These are phyloP conservation scores for Neonothopanus nambi DNA, from an alignment of 1,284 basidiomycete genomes.

Conservation along the genomic window DNA sequence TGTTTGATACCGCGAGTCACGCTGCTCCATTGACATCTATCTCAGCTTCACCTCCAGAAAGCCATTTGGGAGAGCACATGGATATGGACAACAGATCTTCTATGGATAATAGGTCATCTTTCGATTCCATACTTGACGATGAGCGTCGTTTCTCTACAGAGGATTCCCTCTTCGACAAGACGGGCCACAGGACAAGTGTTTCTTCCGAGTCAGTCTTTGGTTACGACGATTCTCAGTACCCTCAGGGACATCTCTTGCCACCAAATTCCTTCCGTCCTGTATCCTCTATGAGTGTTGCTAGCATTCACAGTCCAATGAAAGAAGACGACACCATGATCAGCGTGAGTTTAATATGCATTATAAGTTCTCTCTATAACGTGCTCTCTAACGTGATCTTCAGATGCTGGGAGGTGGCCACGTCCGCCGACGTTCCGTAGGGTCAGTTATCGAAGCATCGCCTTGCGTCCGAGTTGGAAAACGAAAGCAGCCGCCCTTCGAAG, in stretches of 20 bases:
- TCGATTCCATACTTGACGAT: slow-evolving; percentile 65
- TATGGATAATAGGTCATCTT: slow-evolving; percentile 37
- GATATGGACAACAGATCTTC: not conserved
- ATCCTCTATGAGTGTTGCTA: slow-evolving; percentile 59
- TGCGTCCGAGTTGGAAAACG: slow-evolving; percentile 65
- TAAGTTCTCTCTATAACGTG: not conserved
- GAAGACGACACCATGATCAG: slow-evolving; percentile 82
- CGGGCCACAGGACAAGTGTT: slow-evolving; percentile 48
- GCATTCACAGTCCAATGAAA: slow-evolving; percentile 49
- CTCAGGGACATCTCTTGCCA: slow-evolving; percentile 34
- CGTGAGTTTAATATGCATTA: slow-evolving; percentile 40
- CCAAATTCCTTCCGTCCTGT: slow-evolving; percentile 58
- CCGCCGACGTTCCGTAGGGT: slow-evolving; percentile 64
- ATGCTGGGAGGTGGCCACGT: slow-evolving; percentile 78
- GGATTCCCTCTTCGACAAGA: slow-evolving; percentile 71
- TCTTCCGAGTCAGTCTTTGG: slow-evolving; percentile 71
- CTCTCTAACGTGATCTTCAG: slow-evolving; percentile 35
- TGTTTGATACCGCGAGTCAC: slow-evolving; percentile 71
- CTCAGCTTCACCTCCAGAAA: slow-evolving; percentile 63
- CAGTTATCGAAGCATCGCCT: slow-evolving; percentile 69
- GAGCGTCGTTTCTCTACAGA: slow-evolving; percentile 40
- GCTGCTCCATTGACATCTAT: slow-evolving; percentile 65
- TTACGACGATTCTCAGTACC: slow-evolving; percentile 38
- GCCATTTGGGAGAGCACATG: slow-evolving; percentile 22
- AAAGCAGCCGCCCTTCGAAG: slow-evolving; percentile 45